Base-by-base conservation (phyloP, 768 basidiomycete genomes). In the Atractiella rhizophila region DNA sequence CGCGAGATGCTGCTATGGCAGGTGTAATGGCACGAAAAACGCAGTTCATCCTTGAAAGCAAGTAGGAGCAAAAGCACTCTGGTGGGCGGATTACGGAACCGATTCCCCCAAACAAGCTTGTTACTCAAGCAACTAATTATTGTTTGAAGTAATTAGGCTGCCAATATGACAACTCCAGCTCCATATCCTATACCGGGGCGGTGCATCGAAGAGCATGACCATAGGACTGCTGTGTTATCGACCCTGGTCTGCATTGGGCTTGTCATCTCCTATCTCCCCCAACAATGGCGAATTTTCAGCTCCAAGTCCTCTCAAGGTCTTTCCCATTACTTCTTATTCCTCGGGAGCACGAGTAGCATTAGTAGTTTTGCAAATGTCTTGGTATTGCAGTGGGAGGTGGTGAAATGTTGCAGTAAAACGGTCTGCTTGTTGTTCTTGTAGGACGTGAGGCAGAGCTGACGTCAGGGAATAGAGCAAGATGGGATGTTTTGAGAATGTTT, bases 281-380 rank as follows among this genome's bases (percentile, higher is more conserved):
- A 83, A 62, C 77, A 75, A 32, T 25, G 27, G n/a, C 24, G 41
- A 18, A 20, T 45, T 27, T 37, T 41, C 35, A 28, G 26, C 18
- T 39, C 35, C 19, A 66, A 70, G 28, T 75, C 82, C 0, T 82
- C 77, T 0, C 74, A 86, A 49, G 91, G 91, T 0, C 72, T 96
- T 48, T 85, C 78, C 46, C 82, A 86, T 15, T 74, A 77, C 68
- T 96, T 79, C 54, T 62, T 96, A 26, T 63, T 94, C 5, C 69
- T 96, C 0, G 91, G 91, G 6, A 42, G 57, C 8, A 62, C 61
- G 4, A 54, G 54, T 6, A 51, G 51, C 5, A 58, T 61, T 1
- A 56, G 53, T 10, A 56, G 51, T 0, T 42, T 57, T 49, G 50
- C 54, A 30, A 54, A 53, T 47, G 78, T 86, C 59, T 61, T 86